These are phyloP conservation scores for Fraxinus greggii DNA, from an alignment of 305 asterid genomes.

Conservation along the genomic window DNA sequence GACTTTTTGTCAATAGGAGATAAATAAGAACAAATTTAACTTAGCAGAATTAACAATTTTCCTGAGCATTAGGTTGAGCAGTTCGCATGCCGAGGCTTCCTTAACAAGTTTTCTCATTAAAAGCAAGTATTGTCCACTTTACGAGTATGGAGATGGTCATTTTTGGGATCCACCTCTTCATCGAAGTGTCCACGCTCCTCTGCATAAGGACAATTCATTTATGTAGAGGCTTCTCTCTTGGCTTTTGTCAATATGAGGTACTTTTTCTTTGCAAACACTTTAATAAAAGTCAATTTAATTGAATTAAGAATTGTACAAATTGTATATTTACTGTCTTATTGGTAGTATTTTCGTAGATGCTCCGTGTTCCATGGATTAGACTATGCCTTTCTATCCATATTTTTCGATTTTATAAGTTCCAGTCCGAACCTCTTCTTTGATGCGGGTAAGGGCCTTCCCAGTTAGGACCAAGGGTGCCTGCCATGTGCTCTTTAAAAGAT, in stretches of 20 bases:
- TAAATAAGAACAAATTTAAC: too few species aligned
- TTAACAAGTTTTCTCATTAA: too few species aligned
- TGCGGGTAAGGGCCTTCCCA: background rate
- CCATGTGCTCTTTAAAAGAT: background rate
- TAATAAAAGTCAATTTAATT: too few species aligned
- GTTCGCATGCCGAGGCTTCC: too few species aligned
- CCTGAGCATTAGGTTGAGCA: too few species aligned
- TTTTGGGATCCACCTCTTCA: background rate
- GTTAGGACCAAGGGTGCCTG: background rate
- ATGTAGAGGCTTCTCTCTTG: background rate
- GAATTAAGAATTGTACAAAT: background rate
- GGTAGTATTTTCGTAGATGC: background rate
- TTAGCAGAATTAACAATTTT: too few species aligned
- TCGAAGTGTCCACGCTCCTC: background rate
- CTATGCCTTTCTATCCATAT: background rate
- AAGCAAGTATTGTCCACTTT: background rate
- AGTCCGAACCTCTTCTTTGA: background rate
- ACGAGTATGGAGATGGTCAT: background rate
- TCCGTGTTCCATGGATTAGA: background rate
- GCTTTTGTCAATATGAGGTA: background rate
- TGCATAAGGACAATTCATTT: background rate
- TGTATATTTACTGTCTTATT: background rate
- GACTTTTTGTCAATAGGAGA: too few species aligned
- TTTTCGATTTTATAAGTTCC: background rate
- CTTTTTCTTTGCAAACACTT: background rate